Evolutionary conservation across 768 basidiomycete species (phyloP), one percentile per base, ranked within the genome.

Genomic region (Mycena galopus): DNA sequence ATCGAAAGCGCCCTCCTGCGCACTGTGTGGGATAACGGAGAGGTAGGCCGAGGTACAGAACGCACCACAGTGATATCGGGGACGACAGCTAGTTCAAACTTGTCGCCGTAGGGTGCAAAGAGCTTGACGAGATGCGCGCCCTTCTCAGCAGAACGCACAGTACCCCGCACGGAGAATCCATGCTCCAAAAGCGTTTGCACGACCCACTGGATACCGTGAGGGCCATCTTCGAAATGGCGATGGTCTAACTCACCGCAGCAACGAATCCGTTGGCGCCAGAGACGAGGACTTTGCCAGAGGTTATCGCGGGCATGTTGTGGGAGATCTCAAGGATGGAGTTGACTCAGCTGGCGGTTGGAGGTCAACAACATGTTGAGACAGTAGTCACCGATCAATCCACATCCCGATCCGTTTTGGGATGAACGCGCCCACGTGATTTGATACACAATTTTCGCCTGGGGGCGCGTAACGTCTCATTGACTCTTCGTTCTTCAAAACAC

Each of bases 1-100:
- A 77, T 96, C 93, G 74, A 95, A 97, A 0, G 92, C 93, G 11
- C 89, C 89, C 2, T 86, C 86, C 90, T 39, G 33, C 12, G 33
- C 12, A 35, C 33, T 12, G 33, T 16, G 39, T 16, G 39, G 39
- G 17, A 16, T 16, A 39, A 39, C 3, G 12, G 39, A 39, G 11
- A 14, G 17, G 39, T 16, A 39, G 17, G 11, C 12, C 39, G 14
- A 39, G 27, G 23, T 73, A 76, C 3, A 25, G 79, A 82, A n/a
- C 80, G 35, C 57, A 66, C 70, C 57, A 35, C 11, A 7, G 80
- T 78, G 72, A 96, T 92, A 76, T 96, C 94, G 58, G 89, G 86
- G 0, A 96, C 93, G 27, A 94, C 82, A 21, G 88, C 88, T 42
- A 91, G 78, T 73, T 93, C 90, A 73, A 94, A 89, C 59, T 84